Conservation (phyloP, 305 asterid species). For the Fraxinus baroniana region DNA sequence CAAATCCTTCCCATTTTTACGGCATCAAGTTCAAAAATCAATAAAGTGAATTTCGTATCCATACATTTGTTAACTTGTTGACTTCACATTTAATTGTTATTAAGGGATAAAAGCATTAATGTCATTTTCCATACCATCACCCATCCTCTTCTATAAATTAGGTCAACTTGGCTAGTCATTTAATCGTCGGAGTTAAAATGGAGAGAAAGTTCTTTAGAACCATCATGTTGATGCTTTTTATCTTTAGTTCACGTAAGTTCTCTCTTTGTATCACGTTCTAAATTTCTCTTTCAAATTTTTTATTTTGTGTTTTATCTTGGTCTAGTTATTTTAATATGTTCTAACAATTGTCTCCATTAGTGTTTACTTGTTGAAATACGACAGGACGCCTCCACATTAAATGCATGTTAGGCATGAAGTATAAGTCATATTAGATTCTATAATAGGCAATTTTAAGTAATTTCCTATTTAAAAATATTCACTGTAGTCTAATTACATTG, state of each 20-base stretch:
- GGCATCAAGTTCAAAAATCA: no score
- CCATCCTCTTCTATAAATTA: background rate
- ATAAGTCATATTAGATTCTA: background rate
- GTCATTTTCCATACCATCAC: background rate
- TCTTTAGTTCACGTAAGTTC: background rate
- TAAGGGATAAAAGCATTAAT: no score
- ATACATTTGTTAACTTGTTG: no score
- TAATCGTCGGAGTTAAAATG: background rate
- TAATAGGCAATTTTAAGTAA: background rate
- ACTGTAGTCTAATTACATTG: background rate
- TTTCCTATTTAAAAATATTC: no score
- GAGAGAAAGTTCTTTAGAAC: background rate
- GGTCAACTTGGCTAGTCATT: background rate
- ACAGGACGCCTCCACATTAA: no score
- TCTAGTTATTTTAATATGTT: background rate
- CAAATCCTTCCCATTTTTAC: no score
- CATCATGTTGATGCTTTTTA: background rate
- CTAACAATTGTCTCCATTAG: background rate
- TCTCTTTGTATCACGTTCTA: background rate
- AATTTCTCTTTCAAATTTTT: background rate
- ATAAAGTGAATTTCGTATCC: no score
- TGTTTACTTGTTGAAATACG: background rate
- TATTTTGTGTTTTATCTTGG: background rate
- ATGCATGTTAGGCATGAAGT: background rate
- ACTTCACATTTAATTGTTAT: no score